Conservation (phyloP, 768 basidiomycete genomes). For the Rhodotorula sphaerocarpa region DNA sequence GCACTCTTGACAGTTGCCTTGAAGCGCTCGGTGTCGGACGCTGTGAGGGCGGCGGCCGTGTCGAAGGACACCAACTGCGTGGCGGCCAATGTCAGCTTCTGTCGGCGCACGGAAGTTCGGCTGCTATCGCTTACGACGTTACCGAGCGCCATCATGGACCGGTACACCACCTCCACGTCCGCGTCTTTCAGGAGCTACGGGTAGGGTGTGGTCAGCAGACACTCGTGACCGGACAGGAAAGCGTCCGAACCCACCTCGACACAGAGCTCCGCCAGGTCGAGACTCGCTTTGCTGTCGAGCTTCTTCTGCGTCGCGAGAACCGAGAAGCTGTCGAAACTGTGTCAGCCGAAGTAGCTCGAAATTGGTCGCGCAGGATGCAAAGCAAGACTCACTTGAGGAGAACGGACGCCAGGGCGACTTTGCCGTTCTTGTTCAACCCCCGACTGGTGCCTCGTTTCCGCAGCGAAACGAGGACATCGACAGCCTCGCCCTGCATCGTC, state of each 20-base stretch:
- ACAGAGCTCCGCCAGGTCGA: constrained; percentile 36
- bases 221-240: neutral
- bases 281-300: constrained; percentile 25
- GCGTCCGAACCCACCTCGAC: constrained; percentile 27
- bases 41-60: constrained; percentile 18
- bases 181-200: constrained; percentile 26
- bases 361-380: neutral
- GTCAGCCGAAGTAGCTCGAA: neutral
- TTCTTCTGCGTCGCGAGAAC: constrained; percentile 37
- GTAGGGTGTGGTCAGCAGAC: neutral
- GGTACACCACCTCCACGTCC: constrained; percentile 43
- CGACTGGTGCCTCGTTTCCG: constrained; percentile 50
- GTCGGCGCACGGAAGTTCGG: neutral
- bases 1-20: constrained; percentile 24
- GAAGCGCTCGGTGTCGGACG: constrained; percentile 12
- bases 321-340: constrained; percentile 36
- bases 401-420: constrained; percentile 69
- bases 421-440: constrained; percentile 59
- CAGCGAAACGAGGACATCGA: constrained; percentile 49
- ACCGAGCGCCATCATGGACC: constrained; percentile 42
- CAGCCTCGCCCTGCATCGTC: constrained; percentile 34
- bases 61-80: constrained; percentile 28
- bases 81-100: too few relatives aligned
- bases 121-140: constrained; percentile 40
- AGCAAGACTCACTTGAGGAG: constrained; percentile 66